A percentile compares a stretch with the other conserved stretches of the same genome.
phyloP scores from a whole-genome alignment of 371 early-diverging fungal genomes.

The Circinella minor region DNA sequence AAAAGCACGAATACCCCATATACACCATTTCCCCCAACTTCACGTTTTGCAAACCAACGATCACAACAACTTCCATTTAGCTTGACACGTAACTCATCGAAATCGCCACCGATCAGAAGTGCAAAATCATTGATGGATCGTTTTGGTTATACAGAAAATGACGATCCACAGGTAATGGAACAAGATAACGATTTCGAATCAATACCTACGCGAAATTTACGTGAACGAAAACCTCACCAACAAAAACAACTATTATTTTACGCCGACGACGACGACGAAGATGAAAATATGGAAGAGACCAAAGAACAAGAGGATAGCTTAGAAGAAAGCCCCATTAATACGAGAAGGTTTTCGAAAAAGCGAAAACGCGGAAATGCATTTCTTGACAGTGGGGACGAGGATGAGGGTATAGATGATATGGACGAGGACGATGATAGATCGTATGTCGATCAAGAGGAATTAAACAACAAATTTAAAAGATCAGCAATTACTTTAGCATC shows the following conservation, averaged over 20 bases:
- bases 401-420: conserved; percentile 13
- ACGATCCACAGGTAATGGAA: conserved; percentile 1
- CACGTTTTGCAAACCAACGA: conserved; percentile 13
- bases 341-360: conserved; percentile 1
- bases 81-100: not conserved
- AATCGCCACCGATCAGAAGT: not conserved
- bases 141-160: not conserved
- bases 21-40: conserved; percentile 8
- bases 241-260: not conserved
- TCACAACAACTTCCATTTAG: conserved; percentile 11
- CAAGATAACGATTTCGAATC: not conserved
- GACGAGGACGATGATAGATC: conserved; percentile 23
- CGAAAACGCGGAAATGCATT: conserved; percentile 11
- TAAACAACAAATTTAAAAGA: conserved; percentile 10
- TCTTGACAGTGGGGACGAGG: conserved; percentile 13
- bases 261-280: conserved; percentile 17
- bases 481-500: not conserved
- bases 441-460: conserved; percentile 25
- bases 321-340: not conserved
- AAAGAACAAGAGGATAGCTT: conserved; percentile 3
- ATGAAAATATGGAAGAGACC: not conserved
- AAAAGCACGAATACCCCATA: conserved; percentile 6
- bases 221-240: conserved; percentile 8
- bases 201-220: conserved; percentile 10
- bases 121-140: not conserved